These are phyloP conservation scores for Erodium moschatum DNA, from an alignment of 441 rosid species.

Conservation along the genomic window DNA sequence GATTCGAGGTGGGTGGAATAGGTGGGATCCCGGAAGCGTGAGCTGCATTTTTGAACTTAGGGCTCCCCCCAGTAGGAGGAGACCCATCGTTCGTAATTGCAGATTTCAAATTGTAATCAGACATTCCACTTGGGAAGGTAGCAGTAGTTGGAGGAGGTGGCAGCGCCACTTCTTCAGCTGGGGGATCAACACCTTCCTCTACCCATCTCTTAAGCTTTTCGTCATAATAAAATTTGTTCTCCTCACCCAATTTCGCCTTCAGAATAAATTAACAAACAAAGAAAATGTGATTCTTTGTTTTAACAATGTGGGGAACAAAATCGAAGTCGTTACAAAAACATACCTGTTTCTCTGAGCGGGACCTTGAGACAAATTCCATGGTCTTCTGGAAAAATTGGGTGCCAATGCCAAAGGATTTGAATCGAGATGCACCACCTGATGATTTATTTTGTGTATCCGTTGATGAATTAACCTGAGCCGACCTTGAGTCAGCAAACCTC, in stretches of 20 bases:
- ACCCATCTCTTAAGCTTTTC: conserved; percentile 98
- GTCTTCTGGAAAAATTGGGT: conserved; percentile 71
- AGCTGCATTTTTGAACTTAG: conserved; percentile 31
- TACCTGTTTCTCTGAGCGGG: conserved; percentile 73
- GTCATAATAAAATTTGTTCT: conserved; percentile 77
- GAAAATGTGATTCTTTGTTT: background rate
- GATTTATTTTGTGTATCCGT: conserved; percentile 47
- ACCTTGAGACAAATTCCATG: conserved; percentile 71
- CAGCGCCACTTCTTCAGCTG: conserved; percentile 67
- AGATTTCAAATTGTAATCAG: conserved; percentile 60
- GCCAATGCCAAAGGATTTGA: conserved; percentile 70
- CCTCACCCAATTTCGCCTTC: conserved; percentile 91
- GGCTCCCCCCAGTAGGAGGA: conserved; percentile 35
- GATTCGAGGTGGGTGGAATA: conserved; percentile 60
- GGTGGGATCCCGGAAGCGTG: conserved; percentile 70
- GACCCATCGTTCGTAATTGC: conserved; percentile 44
- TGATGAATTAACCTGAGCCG: conserved; percentile 47
- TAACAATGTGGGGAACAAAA: background rate
- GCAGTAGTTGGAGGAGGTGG: conserved; percentile 78
- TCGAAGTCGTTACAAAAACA: conserved; percentile 9
- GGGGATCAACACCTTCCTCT: conserved; percentile 82
- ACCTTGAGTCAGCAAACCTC: conserved; percentile 14
- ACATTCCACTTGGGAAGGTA: conserved; percentile 50
- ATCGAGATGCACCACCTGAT: conserved; percentile 56
- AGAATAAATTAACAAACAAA: conserved; percentile 13